Evolutionary conservation across 2,329 filamentous ascomycete species (phyloP), one percentile per base, ranked within the genome.

Genomic region (Uncinocarpus reesii): DNA sequence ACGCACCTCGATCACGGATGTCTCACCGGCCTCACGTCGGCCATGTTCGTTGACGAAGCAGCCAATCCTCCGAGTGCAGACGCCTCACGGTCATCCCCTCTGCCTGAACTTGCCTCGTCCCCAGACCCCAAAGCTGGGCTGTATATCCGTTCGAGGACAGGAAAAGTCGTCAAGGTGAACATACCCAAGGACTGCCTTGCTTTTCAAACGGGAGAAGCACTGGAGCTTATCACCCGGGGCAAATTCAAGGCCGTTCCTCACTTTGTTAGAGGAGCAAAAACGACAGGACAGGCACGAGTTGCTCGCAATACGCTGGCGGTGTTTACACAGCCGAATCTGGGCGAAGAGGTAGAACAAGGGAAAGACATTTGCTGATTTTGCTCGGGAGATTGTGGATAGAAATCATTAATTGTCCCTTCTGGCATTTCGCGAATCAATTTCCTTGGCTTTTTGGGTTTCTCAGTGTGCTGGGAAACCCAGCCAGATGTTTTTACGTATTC

Each of bases 251-350:
- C 92, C 1, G 92, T 96, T 52, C 90, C 92, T 56, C 92, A 98
- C 71, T 96, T 94, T 65, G 92, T 98, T 7, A 77, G 83, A 55
- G 90, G 89, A 0, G 81, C 84, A 3, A 74, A 77, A 55, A 71
- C 77, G 1, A 75, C 73, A 16, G 63, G 73, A 49, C 70, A 67
- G 11, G 71, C 70, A 1, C 31, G 71, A 23, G 75, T 89, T 51
- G 84, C 84, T 23, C 72, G 84, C 51, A 96, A 96, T 68, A 98
- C 92, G 7, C 68, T 98, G 56, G 92, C 92, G 0, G 88, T 96
- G 7, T 98, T 96, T 62, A 98, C 90, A 50, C 92, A 98, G 75
- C 92, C 92, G 20, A 95, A 95, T 69, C 66, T 96, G 77, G 82
- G 80, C 0, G 73, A 81, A 51, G 71, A 80, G 28, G 76, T 90